Conservation (phyloP, 2,329 filamentous ascomycete species). For the Aspergillus ochraceus region DNA sequence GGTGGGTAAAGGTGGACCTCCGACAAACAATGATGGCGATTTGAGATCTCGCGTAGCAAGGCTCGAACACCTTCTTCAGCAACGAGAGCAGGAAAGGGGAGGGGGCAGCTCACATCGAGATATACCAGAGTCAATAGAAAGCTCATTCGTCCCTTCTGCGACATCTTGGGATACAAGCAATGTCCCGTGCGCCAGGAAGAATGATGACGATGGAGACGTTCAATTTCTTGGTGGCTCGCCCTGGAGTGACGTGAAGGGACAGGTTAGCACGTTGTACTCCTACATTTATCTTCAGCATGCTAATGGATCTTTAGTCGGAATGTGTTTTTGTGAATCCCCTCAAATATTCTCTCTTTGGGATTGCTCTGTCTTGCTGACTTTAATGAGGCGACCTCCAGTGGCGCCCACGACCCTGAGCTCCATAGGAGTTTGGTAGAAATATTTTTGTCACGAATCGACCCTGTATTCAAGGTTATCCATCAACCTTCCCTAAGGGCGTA, state of each 20-base stretch:
- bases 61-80: conserved; percentile 25
- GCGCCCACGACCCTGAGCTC: not conserved
- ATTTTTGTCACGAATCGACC: conserved; percentile 30
- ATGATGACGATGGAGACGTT: not conserved
- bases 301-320: not conserved
- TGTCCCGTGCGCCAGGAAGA: not conserved
- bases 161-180: not conserved
- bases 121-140: not conserved
- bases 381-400: conserved; percentile 8
- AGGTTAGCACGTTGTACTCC: not conserved
- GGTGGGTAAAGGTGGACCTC: conserved; percentile 9
- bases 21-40: conserved; percentile 15
- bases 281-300: not conserved
- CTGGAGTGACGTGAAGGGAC: not conserved
- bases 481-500: conserved; percentile 27
- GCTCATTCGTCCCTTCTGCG: not conserved
- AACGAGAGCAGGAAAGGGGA: not conserved
- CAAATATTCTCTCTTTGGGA: not conserved
- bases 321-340: not conserved
- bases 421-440: conserved; percentile 22
- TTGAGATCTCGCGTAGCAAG: conserved; percentile 25
- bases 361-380: not conserved
- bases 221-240: not conserved
- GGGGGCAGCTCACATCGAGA: not conserved
- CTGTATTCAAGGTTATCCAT: conserved; percentile 34